Evolutionary conservation across 495 filamentous ascomycete species (phyloP), one percentile per base, ranked within the genome.

Genomic region (Aspergillus ostianus): DNA sequence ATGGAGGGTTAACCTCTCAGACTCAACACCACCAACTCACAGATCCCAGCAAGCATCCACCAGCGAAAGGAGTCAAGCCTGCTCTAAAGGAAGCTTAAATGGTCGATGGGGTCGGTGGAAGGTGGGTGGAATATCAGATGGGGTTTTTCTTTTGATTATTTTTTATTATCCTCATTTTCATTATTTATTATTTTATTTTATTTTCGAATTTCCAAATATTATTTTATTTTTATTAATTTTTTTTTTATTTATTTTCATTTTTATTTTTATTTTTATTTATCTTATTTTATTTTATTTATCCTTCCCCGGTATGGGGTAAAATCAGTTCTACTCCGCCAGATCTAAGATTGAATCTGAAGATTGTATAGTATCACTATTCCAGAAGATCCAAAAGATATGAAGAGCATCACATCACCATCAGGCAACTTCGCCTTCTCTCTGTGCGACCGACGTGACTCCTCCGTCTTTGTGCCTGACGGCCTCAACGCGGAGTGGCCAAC

Each of bases 171-270:
- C n/a, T 54, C 21, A 41, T 7, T 2, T 7, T 32, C 15, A 48
- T 46, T 20, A 48, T 47, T 49, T 27, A 29, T 48, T 53, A 48
- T 32, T 47, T 53, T 21, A 17, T 58, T 36, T 41, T 58, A 51
- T 32, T 44, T 56, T n/a, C n/a, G n/a, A n/a, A 51, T 58, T 51
- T 54, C 21, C 30, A 3, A 41, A 32, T 41, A 44, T 53, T 53
- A 36, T 52, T 52, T 52, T 32, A 53, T 53, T 53, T 19, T 54
- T 44, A 44, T 44, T 41, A 12, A 44, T 44, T 41, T 1, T 51
- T 45, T 30, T 52, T 19, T 18, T 52, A 23, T 30, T 52, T 46
- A 1, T 44, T 54, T 54, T 54, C 4, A 45, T 15, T 54, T 19
- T 44, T 53, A 0, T 19, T 36, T 27, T 53, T 44, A 3, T 15